These are phyloP conservation scores for Pouteria glomerata DNA, from an alignment of 148 eudicot species.

Conservation along the genomic window DNA sequence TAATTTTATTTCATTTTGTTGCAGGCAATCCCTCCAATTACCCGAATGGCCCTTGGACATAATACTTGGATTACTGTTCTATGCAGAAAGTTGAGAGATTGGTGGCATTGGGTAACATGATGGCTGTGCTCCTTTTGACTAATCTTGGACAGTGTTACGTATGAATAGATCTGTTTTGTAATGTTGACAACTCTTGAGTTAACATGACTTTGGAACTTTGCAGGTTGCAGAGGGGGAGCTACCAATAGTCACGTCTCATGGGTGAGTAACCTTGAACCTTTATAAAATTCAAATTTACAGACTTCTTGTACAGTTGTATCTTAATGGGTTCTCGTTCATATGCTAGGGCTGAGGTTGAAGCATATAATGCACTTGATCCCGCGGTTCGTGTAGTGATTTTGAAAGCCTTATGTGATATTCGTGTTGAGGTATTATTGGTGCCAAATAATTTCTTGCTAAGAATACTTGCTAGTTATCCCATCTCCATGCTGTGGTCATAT, in stretches of 20 bases:
- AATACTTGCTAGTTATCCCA: background rate
- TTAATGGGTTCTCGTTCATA: conserved; percentile 8
- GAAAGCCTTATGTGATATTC: conserved; percentile 94
- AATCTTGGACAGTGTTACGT: background rate
- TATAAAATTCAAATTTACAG: background rate
- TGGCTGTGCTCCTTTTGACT: conserved; percentile 3
- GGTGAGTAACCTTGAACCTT: conserved; percentile 45
- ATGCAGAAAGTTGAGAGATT: conserved; percentile 92
- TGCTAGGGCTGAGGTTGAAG: conserved; percentile 78
- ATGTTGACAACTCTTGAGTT: conserved; percentile 8
- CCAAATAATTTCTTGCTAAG: background rate
- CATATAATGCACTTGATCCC: conserved; percentile 77
- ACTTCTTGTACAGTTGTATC: background rate
- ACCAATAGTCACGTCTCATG: conserved; percentile 86
- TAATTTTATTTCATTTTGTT: background rate
- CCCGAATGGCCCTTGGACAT: conserved; percentile 81
- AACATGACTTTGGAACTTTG: conserved; percentile 17
- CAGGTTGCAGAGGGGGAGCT: conserved; percentile 98
- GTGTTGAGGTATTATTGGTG: conserved; percentile 71
- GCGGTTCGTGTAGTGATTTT: conserved; percentile 76
- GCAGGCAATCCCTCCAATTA: conserved; percentile 95
- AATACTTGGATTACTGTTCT: conserved; percentile 94
- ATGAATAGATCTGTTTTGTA: conserved; percentile 10
- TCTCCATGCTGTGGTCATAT: background rate
- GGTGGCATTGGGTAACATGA: conserved; percentile 96